A percentile compares a stretch with the other conserved stretches of the same genome.
Evolutionary conservation across 208 protist species (phyloP).

Genomic region (Giardia duodenalis): DNA sequence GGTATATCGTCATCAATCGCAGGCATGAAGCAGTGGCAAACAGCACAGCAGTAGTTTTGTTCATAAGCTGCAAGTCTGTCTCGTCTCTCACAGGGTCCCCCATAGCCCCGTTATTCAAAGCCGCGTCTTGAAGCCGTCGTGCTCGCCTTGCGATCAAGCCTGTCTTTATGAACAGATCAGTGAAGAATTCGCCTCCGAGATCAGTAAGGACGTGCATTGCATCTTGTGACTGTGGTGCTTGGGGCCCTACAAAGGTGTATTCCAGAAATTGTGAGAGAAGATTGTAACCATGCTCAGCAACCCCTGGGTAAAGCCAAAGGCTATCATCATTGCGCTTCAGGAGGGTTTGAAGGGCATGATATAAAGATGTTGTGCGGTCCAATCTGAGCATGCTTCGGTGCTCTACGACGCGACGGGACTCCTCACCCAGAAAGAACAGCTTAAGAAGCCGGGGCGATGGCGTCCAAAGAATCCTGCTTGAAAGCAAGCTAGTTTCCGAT

Average conservation of each 20-base stretch:
- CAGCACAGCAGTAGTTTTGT: neutral
- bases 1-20: neutral
- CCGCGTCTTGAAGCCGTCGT: neutral
- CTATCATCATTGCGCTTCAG: neutral
- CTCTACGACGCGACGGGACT: neutral
- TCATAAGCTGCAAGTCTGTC: neutral
- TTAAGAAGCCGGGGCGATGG: neutral
- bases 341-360: neutral
- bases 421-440: neutral
- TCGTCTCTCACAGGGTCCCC: neutral
- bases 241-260: neutral
- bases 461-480: no score
- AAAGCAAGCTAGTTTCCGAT: neutral
- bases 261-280: neutral
- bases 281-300: neutral
- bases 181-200: neutral
- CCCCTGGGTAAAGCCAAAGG: neutral
- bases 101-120: neutral
- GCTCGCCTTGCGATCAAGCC: neutral
- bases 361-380: neutral
- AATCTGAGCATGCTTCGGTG: neutral
- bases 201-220: neutral
- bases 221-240: neutral
- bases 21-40: neutral
- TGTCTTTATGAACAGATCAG: neutral